phyloP scores from a whole-genome alignment of 805 yeast species.

The Debaryomyces tyrocola region DNA sequence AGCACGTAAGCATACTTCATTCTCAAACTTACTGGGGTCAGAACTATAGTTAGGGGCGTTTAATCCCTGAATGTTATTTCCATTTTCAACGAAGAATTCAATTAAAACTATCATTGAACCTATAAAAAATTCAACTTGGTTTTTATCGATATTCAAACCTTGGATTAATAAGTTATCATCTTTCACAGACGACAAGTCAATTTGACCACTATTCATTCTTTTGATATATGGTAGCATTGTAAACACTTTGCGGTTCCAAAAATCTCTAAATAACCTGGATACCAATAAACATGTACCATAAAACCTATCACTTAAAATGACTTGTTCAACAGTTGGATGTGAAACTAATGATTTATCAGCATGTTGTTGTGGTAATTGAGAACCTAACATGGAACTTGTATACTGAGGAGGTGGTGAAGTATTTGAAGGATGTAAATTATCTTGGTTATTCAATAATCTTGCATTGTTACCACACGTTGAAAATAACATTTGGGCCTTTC shows the following conservation, averaged over 20 bases:
- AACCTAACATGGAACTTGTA: background rate
- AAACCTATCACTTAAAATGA: constrained; percentile 87
- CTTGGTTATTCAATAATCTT: constrained; percentile 29
- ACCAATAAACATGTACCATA: constrained; percentile 82
- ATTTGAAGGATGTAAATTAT: constrained; percentile 4
- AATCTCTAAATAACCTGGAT: constrained; percentile 72
- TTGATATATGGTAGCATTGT: constrained; percentile 43
- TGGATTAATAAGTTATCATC: constrained; percentile 46
- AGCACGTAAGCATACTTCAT: constrained; percentile 77
- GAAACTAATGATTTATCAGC: constrained; percentile 17
- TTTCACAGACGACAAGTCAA: constrained; percentile 37
- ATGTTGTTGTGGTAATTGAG: constrained; percentile 12
- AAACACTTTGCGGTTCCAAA: constrained; percentile 78
- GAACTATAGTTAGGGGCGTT: constrained; percentile 56
- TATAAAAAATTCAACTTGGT: constrained; percentile 64
- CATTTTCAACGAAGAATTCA: constrained; percentile 68
- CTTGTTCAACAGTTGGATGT: constrained; percentile 60
- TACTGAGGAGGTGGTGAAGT: constrained; percentile 2
- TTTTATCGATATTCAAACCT: constrained; percentile 46
- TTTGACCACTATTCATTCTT: constrained; percentile 34
- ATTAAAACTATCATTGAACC: constrained; percentile 69
- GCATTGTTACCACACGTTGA: constrained; percentile 57
- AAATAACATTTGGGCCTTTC: constrained; percentile 50
- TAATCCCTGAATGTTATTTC: constrained; percentile 59
- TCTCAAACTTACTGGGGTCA: constrained; percentile 49